phyloP scores from a whole-genome alignment of 306 rosid species.

The Biancaea sappan region DNA sequence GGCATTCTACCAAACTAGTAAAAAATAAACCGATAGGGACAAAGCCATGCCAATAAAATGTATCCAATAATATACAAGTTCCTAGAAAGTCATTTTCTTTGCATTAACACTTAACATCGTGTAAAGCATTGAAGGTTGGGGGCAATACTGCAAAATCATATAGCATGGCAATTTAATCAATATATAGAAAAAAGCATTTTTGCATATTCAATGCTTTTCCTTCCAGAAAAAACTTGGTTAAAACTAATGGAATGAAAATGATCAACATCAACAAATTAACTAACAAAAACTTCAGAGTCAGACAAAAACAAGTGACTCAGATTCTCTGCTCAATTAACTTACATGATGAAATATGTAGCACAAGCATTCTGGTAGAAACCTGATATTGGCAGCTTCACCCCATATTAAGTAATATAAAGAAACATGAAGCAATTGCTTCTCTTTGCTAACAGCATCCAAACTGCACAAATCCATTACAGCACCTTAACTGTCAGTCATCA shows the following conservation, averaged over 20 bases:
- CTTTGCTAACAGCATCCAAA: conserved; percentile 64
- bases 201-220: not conserved
- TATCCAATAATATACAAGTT: not conserved
- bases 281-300: conserved; percentile 1
- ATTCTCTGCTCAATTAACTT: conserved; percentile 42
- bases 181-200: not conserved
- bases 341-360: conserved; percentile 99
- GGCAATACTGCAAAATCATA: conserved; percentile 16
- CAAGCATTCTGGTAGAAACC: conserved; percentile 97
- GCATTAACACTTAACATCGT: not conserved
- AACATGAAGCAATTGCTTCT: conserved; percentile 71
- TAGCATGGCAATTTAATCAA: not conserved
- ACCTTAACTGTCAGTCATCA: conserved; percentile 24
- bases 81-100: not conserved
- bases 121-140: not conserved
- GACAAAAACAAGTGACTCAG: not conserved
- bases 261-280: conserved; percentile 7
- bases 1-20: not conserved
- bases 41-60: not conserved
- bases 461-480: conserved; percentile 46
- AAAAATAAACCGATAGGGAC: not conserved
- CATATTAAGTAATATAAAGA: conserved; percentile 82
- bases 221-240: not conserved
- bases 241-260: not conserved
- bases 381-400: conserved; percentile 94